A percentile compares a stretch with the other conserved stretches of the same genome.
These are phyloP conservation scores for Synchytrium microbalum DNA, from an alignment of 371 early-diverging fungal genomes.

Conservation along the genomic window DNA sequence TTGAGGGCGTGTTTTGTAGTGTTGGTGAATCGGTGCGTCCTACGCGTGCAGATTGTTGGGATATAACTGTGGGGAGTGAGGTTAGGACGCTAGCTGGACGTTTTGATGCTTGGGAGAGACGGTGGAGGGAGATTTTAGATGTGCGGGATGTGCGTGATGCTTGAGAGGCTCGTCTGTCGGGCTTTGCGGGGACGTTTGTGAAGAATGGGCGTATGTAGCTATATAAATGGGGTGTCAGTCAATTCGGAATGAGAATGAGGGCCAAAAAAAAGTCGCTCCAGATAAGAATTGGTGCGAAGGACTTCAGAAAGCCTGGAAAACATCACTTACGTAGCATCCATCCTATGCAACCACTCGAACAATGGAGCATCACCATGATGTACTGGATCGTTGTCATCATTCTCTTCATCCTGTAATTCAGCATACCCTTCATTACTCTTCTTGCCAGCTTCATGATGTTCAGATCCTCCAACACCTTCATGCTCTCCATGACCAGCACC, in stretches of 20 bases:
- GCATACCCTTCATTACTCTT: constrained; percentile 3
- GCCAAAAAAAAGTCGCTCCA: too few species aligned
- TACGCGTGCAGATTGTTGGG: too few species aligned
- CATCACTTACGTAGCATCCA: not conserved
- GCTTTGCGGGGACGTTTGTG: not conserved
- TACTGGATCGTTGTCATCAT: not conserved
- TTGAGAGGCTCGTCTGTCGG: not conserved
- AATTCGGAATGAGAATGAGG: not conserved
- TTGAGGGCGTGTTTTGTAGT: not conserved
- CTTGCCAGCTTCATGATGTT: constrained; percentile 8
- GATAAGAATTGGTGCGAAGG: too few species aligned
- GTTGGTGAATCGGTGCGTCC: too few species aligned
- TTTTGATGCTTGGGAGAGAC: too few species aligned
- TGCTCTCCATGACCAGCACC: constrained; percentile 6
- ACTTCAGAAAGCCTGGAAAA: not conserved
- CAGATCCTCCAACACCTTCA: constrained; percentile 10
- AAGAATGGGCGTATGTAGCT: not conserved
- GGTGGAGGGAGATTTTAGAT: not conserved
- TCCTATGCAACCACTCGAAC: constrained; percentile 1
- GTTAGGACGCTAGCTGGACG: too few species aligned
- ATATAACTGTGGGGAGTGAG: too few species aligned
- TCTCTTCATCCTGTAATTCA: not conserved
- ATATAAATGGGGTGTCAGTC: not conserved
- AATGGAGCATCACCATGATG: not conserved
- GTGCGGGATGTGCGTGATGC: not conserved